These are phyloP conservation scores for Diaporthe velutina DNA, from an alignment of 2,329 filamentous ascomycete species.

Conservation along the genomic window DNA sequence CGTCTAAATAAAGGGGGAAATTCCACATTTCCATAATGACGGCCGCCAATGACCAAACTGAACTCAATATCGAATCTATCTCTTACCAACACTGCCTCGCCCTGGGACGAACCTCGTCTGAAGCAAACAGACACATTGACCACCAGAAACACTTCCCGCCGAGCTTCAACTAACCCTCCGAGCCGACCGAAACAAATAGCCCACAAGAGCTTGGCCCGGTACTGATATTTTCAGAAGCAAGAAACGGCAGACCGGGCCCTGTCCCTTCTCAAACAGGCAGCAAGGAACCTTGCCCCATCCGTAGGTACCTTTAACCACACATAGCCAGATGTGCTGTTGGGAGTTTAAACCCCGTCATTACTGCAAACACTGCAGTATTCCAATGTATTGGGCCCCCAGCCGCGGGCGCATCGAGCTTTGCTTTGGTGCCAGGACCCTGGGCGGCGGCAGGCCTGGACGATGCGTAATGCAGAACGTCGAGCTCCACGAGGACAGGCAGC, in stretches of 20 bases:
- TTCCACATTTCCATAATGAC: not conserved
- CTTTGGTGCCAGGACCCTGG: conserved; percentile 1
- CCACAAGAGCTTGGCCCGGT: not conserved
- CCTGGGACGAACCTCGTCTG: conserved; percentile 30
- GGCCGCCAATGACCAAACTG: not conserved
- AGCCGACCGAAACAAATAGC: conserved; percentile 18
- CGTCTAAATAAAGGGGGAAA: conserved; percentile 1
- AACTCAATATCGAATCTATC: conserved; percentile 8
- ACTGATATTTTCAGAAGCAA: not conserved
- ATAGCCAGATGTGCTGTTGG: conserved; percentile 26
- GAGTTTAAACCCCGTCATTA: conserved; percentile 13
- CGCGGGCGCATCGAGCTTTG: conserved; percentile 16
- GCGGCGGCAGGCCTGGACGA: not conserved
- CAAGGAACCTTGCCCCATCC: not conserved
- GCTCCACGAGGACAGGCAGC: not conserved
- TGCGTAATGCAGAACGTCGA: conserved; percentile 15
- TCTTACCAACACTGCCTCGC: conserved; percentile 11
- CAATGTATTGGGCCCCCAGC: conserved; percentile 8
- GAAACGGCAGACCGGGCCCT: not conserved
- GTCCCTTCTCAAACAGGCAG: not conserved
- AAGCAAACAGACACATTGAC: conserved; percentile 20
- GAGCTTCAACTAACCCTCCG: not conserved
- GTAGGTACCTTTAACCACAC: not conserved
- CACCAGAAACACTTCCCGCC: conserved; percentile 9
- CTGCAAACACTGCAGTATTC: conserved; percentile 21